Base-by-base conservation (phyloP, 179 eudicot genomes). In the Spinacia oleracea region DNA sequence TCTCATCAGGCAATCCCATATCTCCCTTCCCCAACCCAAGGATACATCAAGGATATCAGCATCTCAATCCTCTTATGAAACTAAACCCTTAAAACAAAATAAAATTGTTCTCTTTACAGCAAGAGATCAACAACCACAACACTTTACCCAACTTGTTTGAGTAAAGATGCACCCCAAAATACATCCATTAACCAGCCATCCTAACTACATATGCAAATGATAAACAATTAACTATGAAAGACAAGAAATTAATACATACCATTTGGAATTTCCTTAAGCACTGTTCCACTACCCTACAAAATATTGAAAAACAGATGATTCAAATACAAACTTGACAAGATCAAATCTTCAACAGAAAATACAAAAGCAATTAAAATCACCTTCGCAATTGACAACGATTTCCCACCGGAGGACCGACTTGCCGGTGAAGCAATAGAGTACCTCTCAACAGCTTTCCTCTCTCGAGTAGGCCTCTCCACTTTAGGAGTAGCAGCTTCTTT, bases 221-320 rank as follows among this genome's bases (percentile, higher is more conserved):
- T 42, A 38, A 3, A 56, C 27, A 23, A 15, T 1, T 43, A 23
- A 0, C 7, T 40, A 9, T 59, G 0, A 55, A 27, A 16, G 3
- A 1, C 32, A 43, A 70, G 25, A n/a, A 56, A 58, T 14, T 25
- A 16, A 68, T 25, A 16, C 89, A 51, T 85, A 95, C 98, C 97
- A 83, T 95, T 95, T 16, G 97, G 97, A 75, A 95, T 95, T 27
- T 95, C 98, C 85, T 89, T 95, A 32, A 95, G 97, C 78, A 74
- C 84, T 9, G 92, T 91, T 10, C 98, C 98, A 80, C 75, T 85
- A 21, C 97, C 97, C 98, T 95, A 89, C 73, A 84, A 14, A 79
- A 27, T 34, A n/a, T 58, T 34, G 40, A 56, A 46, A 78, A 27
- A 3, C 46, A 15, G 56, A 1, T 32, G 70, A 73, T 29, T 38